phyloP scores from a whole-genome alignment of 768 basidiomycete species.

The Kwoniella dejecticola region DNA sequence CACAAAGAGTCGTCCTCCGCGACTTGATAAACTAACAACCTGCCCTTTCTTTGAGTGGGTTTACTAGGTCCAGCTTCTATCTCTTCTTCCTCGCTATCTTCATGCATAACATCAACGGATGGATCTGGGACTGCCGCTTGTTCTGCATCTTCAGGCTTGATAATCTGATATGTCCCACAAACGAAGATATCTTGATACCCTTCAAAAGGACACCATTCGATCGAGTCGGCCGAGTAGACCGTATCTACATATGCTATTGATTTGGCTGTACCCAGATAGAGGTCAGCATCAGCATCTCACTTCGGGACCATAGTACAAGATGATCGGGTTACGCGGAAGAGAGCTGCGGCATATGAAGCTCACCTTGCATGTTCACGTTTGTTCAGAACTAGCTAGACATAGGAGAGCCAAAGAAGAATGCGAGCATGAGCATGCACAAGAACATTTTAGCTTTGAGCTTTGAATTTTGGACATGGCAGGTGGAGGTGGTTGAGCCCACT shows the following conservation, averaged over 20 bases:
- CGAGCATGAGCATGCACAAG: too few species aligned
- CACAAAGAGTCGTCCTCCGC: constrained; percentile 52
- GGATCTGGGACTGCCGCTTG: neutral
- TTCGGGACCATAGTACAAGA: too few species aligned
- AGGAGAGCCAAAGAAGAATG: too few species aligned
- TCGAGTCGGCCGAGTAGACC: constrained; percentile 78
- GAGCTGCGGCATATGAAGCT: too few species aligned
- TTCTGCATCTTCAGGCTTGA: constrained; percentile 16
- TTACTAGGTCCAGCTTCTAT: constrained; percentile 9
- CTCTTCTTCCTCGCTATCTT: constrained; percentile 29
- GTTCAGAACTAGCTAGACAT: too few species aligned
- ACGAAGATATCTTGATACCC: constrained; percentile 68
- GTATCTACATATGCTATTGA: constrained; percentile 62
- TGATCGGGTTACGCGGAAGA: too few species aligned
- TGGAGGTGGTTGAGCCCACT: too few species aligned
- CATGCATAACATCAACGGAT: constrained; percentile 11
- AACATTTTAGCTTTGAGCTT: too few species aligned
- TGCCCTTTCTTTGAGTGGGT: constrained; percentile 61
- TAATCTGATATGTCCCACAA: constrained; percentile 87
- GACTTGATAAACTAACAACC: constrained; percentile 70
- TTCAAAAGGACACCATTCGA: constrained; percentile 84
- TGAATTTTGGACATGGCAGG: too few species aligned
- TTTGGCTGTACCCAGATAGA: neutral
- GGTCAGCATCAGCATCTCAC: too few species aligned
- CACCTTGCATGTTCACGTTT: too few species aligned